Percentiles rank a stretch among this genome's conserved stretches.
These are phyloP conservation scores for Laetiporus sulphureus DNA, from an alignment of 1,284 basidiomycete species.

Conservation along the genomic window DNA sequence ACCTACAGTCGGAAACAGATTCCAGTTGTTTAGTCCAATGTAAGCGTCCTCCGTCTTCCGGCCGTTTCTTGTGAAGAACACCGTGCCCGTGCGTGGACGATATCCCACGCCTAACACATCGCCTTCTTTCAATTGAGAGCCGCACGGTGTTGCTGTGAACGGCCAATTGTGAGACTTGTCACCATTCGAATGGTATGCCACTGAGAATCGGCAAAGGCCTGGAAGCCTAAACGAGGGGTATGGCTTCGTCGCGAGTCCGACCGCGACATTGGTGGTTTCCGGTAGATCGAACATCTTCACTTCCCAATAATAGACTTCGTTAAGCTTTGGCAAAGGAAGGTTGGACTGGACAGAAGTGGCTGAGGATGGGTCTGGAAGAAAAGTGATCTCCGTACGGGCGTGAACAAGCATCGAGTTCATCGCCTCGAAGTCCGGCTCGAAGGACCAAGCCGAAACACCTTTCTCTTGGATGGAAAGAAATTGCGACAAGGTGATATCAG, in stretches of 20 bases:
- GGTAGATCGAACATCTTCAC: slow-evolving; percentile 97
- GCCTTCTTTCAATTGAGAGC: slow-evolving; percentile 84
- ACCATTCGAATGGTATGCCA: slow-evolving; percentile 95
- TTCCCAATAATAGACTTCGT: slow-evolving; percentile 98
- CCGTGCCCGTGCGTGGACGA: slow-evolving; percentile 88
- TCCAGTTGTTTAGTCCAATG: slow-evolving; percentile 80
- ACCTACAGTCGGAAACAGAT: slow-evolving; percentile 92
- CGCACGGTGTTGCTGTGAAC: slow-evolving; percentile 85
- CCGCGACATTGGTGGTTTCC: slow-evolving; percentile 72
- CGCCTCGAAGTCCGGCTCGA: slow-evolving; percentile 95
- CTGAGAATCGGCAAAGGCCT: slow-evolving; percentile 84
- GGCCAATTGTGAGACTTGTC: slow-evolving; percentile 98
- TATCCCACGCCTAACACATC: slow-evolving; percentile 93
- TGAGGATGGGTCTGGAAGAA: slow-evolving; percentile 89
- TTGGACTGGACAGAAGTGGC: slow-evolving; percentile 93
- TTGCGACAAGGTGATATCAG: slow-evolving; percentile 94
- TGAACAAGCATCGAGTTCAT: slow-evolving; percentile 88
- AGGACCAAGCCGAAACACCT: slow-evolving; percentile 95
- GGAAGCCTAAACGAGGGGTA: slow-evolving; percentile 91
- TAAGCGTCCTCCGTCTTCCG: slow-evolving; percentile 94
- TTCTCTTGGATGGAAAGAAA: slow-evolving; percentile 98
- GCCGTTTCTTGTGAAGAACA: slow-evolving; percentile 95
- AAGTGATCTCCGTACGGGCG: slow-evolving; percentile 91
- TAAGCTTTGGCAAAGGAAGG: slow-evolving; percentile 88
- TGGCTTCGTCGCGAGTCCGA: slow-evolving; percentile 92